phyloP scores from a whole-genome alignment of 306 rosid genomes.

The Rubus parviflorus region DNA sequence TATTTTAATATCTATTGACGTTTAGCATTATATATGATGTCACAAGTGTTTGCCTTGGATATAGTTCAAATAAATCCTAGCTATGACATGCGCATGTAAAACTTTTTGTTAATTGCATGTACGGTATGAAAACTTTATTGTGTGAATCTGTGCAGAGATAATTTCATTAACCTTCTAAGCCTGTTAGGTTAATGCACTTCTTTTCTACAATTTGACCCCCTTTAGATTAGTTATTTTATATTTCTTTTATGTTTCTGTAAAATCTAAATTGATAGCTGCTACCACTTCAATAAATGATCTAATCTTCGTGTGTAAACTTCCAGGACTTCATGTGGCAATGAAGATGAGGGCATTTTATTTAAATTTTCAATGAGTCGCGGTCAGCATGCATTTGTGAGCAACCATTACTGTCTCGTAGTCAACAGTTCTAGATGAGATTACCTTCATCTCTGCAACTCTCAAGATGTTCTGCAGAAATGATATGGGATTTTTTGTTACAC shows the following conservation, averaged over 20 bases:
- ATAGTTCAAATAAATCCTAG: not conserved
- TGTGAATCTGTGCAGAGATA: not conserved
- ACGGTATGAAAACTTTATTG: no score
- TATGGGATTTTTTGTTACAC: not conserved
- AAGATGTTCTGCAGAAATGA: slow-evolving; percentile 6
- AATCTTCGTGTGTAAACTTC: not conserved
- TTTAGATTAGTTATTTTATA: not conserved
- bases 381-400: slow-evolving; percentile 12
- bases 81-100: not conserved
- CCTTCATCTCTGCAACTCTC: slow-evolving; percentile 4
- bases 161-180: not conserved
- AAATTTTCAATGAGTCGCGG: slow-evolving; percentile 7
- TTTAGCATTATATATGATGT: not conserved
- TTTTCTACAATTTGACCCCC: no score
- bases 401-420: not conserved
- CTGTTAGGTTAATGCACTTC: not conserved
- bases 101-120: not conserved
- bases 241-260: not conserved
- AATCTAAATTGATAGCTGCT: not conserved
- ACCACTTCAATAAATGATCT: not conserved
- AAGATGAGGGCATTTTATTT: not conserved
- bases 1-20: not conserved
- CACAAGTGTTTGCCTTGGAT: not conserved
- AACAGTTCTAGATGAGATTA: not conserved
- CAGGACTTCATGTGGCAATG: slow-evolving; percentile 9